These are phyloP conservation scores for Funneliformis caledonium DNA, from an alignment of 371 early-diverging fungal genomes.

Conservation along the genomic window DNA sequence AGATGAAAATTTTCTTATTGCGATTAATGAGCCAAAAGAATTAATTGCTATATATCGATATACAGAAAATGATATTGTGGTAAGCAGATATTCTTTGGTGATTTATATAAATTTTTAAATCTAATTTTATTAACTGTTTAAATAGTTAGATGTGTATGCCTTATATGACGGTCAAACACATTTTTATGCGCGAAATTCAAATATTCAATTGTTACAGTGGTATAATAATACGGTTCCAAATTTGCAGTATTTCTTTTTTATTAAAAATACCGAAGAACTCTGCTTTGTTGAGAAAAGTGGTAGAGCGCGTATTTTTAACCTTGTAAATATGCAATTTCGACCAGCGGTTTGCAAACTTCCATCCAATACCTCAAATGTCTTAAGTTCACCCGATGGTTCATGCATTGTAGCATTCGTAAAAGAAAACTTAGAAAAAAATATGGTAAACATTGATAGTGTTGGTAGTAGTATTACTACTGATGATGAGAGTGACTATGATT, in stretches of 20 bases:
- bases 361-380: not conserved
- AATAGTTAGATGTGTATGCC: slow-evolving; percentile 34
- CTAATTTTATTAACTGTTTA: not conserved
- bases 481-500: not conserved
- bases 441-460: not conserved
- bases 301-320: slow-evolving; percentile 15
- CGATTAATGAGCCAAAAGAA: slow-evolving; percentile 35
- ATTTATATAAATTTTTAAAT: not conserved
- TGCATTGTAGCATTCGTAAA: slow-evolving; percentile 35
- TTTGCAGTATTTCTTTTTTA: slow-evolving; percentile 34
- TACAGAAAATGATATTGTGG: not conserved
- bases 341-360: slow-evolving; percentile 24
- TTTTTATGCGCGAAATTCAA: slow-evolving; percentile 16
- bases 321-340: slow-evolving; percentile 29
- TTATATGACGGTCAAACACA: slow-evolving; percentile 3
- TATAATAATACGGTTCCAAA: slow-evolving; percentile 30
- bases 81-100: not conserved
- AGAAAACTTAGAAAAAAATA: not conserved
- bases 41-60: slow-evolving; percentile 33
- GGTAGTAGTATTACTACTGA: not conserved
- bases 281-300: slow-evolving; percentile 34
- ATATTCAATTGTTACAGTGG: slow-evolving; percentile 33
- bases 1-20: slow-evolving; percentile 7
- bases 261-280: slow-evolving; percentile 36
- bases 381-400: slow-evolving; percentile 27